A percentile compares a stretch with the other conserved stretches of the same genome.
Conservation (phyloP, 441 rosid species). For the Bocquillonia castaneifolia region DNA sequence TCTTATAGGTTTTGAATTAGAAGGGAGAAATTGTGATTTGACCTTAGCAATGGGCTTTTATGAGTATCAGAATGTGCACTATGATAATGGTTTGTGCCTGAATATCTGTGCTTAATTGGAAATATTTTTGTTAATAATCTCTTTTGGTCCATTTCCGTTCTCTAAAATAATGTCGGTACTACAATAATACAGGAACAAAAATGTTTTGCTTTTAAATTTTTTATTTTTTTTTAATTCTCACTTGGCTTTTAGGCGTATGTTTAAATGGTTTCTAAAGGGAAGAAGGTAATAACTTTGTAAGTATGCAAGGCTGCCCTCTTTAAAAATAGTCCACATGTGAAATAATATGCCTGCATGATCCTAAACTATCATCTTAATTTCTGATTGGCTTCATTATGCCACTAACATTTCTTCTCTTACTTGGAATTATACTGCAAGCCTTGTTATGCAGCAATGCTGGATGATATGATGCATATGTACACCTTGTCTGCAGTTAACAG, state of each 20-base stretch:
- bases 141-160: background rate
- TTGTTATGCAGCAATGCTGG: slow-evolving; percentile 16
- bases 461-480: slow-evolving; percentile 8
- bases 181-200: background rate
- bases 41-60: background rate
- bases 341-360: background rate
- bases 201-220: slow-evolving; percentile 6
- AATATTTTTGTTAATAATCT: no score
- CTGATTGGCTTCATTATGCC: background rate
- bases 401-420: background rate
- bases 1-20: background rate
- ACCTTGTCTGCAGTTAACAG: background rate
- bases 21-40: background rate
- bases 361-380: background rate
- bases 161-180: background rate
- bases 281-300: slow-evolving; percentile 19
- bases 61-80: background rate
- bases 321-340: background rate
- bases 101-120: background rate
- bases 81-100: background rate
- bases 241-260: slow-evolving; percentile 13
- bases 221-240: slow-evolving; percentile 20
- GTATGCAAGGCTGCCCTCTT: slow-evolving; percentile 15
- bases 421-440: slow-evolving; percentile 4
- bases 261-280: slow-evolving; percentile 13